Conservation (phyloP, 352 stramenopile genomes). For the Globisporangium cylindrosporum region DNA sequence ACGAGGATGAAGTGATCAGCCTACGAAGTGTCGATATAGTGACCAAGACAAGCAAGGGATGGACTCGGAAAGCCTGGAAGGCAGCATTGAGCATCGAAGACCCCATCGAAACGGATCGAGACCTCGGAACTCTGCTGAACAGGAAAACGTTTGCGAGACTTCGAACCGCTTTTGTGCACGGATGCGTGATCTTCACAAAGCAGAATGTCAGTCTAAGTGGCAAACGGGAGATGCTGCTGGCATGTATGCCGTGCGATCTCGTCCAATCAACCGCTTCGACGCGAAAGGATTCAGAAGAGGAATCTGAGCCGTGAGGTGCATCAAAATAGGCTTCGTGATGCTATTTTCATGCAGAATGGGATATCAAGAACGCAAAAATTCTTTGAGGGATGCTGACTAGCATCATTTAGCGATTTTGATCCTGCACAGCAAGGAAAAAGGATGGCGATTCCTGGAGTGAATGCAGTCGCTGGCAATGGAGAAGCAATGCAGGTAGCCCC, state of each 20-base stretch:
- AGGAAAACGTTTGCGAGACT: conserved; percentile 46
- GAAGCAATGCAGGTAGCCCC: not conserved
- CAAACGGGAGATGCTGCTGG: conserved; percentile 6
- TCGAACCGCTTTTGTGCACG: conserved; percentile 50
- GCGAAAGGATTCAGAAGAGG: conserved; percentile 8
- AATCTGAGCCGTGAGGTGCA: not conserved
- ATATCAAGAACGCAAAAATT: not conserved
- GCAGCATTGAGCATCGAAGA: conserved; percentile 69
- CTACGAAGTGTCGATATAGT: conserved; percentile 32
- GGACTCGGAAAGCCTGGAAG: conserved; percentile 38
- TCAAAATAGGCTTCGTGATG: conserved; percentile 1
- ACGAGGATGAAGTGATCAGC: conserved; percentile 54
- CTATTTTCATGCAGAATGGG: conserved; percentile 11
- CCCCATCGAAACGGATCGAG: conserved; percentile 62
- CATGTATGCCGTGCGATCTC: conserved; percentile 15
- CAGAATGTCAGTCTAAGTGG: not conserved
- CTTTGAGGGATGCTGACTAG: not conserved
- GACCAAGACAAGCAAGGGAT: conserved; percentile 47
- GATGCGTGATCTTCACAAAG: conserved; percentile 31
- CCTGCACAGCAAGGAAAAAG: not conserved
- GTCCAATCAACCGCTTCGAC: not conserved
- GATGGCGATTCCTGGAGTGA: conserved; percentile 8
- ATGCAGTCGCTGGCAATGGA: not conserved
- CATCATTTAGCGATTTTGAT: not conserved
- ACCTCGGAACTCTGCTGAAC: conserved; percentile 71